A percentile compares a stretch with the other conserved stretches of the same genome.
These are phyloP conservation scores for Agrocybe praecox DNA, from an alignment of 768 basidiomycete species.

Conservation along the genomic window DNA sequence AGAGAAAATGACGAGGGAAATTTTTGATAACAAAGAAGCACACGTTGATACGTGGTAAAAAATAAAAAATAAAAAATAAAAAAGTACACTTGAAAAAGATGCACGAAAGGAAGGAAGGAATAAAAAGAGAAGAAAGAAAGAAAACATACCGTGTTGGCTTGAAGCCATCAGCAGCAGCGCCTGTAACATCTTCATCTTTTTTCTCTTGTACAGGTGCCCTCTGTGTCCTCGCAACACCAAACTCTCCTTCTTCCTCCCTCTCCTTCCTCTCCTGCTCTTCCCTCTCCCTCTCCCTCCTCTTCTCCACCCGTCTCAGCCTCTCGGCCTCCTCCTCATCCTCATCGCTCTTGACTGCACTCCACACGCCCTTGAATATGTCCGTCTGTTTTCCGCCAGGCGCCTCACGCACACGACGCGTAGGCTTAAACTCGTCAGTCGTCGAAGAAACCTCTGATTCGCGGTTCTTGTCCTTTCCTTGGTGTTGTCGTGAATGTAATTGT, in stretches of 20 bases:
- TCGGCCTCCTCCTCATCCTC: neutral
- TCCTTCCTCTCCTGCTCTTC: conserved; percentile 36
- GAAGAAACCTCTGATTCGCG: neutral
- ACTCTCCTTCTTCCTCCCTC: conserved; percentile 34
- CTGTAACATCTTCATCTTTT: no score
- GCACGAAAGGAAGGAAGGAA: no score
- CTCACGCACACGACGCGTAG: conserved; percentile 56
- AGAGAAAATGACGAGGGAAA: no score
- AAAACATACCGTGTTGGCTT: neutral
- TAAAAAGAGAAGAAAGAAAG: neutral
- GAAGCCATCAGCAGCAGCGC: neutral
- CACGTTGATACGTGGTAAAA: no score
- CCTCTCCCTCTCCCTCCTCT: neutral
- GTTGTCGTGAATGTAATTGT: neutral
- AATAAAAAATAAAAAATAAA: no score
- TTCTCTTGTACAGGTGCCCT: no score
- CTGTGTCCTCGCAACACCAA: no score
- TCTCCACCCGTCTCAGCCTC: neutral
- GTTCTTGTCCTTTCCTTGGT: neutral
- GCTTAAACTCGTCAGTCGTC: conserved; percentile 41
- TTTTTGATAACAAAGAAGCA: no score
- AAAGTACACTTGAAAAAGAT: no score
- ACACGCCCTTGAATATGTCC: conserved; percentile 44
- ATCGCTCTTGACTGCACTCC: neutral
- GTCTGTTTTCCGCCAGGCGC: conserved; percentile 54